Base-by-base conservation (phyloP, 345 rosid genomes). In the Pistacia atlantica region DNA sequence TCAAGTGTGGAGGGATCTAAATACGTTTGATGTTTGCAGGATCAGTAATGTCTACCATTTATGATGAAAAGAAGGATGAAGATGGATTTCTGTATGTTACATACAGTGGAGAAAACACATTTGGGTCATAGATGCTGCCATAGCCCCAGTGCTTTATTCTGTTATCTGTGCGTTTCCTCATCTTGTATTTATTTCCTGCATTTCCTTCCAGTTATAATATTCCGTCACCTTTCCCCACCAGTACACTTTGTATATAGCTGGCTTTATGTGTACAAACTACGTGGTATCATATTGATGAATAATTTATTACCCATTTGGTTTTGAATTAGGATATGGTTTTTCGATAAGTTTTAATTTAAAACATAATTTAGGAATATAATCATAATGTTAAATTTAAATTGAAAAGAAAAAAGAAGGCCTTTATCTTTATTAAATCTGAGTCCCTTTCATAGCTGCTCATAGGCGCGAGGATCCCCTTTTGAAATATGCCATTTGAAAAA, bases 41-140 rank as follows among this genome's bases (percentile, higher is more conserved):
- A 8, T 89, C 97, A 33, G 75, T 91, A 60, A 87, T 90, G 95
- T 91, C 97, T 62, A 71, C 93, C 64, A 88, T 91, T 72, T 93
- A 93, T 13, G 93, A 90, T 58, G 95, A 93, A 69, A 90, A 93
- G 82, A 90, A 89, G 78, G 97, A 93, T 63, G 93, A 84, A 65
- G 98, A 93, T 58, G 98, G 95, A 55, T 93, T 93, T 82, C 89
- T 93, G 57, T 91, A 93, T 66, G 90, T 91, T 66, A 87, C 95
- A 22, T 93, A 93, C 87, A 91, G 95, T 37, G 97, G 98, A 18
- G 97, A 91, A 80, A 93, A 93, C 84, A 89, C 95, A 28, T 93
- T 93, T 65, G 98, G 98, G 71, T 75, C 46, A 67, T 25, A 35
- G 63, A 52, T 67, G 49, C 63, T 59, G 68, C 73, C 28, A 13